Conservation (phyloP, 192 early-diverging fungal species). For the Coemansia sp. region DNA sequence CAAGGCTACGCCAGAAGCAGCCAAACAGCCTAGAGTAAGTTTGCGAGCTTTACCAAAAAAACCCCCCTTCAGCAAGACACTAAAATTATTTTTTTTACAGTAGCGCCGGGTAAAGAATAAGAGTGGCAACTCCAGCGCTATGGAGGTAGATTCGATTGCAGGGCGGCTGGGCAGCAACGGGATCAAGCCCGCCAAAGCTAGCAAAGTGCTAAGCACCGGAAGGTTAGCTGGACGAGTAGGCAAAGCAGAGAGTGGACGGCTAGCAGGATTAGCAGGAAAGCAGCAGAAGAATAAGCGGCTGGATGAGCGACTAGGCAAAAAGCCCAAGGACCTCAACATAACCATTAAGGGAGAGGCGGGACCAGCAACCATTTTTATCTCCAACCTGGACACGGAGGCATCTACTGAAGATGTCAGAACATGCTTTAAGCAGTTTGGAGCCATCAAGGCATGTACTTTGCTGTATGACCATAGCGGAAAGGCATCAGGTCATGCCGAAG, state of each 20-base stretch:
- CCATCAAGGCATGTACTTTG: constrained; percentile 46
- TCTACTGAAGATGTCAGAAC: constrained; percentile 52
- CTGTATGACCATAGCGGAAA: constrained; percentile 43
- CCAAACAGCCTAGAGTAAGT: constrained; percentile 16
- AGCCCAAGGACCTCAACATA: constrained; percentile 16
- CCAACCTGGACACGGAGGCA: constrained; percentile 51
- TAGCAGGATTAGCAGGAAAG: constrained; percentile 17
- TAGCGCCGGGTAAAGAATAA: constrained; percentile 46
- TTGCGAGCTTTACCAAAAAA: background rate
- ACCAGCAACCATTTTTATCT: constrained; percentile 43
- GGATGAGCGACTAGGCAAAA: constrained; percentile 5
- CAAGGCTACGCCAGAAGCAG: constrained; percentile 19
- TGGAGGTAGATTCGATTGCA: constrained; percentile 12
- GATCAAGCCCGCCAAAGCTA: background rate
- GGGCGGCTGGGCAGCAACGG: constrained; percentile 18
- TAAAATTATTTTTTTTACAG: background rate
- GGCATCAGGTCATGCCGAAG: constrained; percentile 50
- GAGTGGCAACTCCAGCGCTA: constrained; percentile 6
- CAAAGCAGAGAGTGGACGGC: constrained; percentile 9
- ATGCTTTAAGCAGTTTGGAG: constrained; percentile 55
- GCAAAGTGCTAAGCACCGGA: constrained; percentile 1
- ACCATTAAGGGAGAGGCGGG: constrained; percentile 47
- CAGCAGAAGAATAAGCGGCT: constrained; percentile 6
- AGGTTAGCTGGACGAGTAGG: constrained; percentile 5
- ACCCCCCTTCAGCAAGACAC: background rate